These are phyloP conservation scores for Erysimum pusillum DNA, from an alignment of 441 rosid genomes.

Conservation along the genomic window DNA sequence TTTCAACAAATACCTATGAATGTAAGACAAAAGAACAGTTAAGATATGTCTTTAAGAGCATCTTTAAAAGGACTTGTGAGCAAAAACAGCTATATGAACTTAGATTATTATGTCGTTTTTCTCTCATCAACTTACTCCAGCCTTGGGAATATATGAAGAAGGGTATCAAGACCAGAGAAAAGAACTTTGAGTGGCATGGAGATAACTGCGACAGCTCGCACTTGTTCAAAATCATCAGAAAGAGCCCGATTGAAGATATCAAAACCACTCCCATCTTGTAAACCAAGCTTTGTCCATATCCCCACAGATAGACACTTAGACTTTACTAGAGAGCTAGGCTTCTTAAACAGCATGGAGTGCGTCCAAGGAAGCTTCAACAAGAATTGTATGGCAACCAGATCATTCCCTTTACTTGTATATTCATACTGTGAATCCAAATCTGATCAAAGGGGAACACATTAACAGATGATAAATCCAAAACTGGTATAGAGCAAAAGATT, in stretches of 20 bases:
- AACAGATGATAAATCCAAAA: constrained; percentile 34
- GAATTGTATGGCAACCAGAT: constrained; percentile 55
- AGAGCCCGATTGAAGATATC: constrained; percentile 80
- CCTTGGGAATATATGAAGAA: constrained; percentile 64
- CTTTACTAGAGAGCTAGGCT: constrained; percentile 59
- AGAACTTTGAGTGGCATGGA: constrained; percentile 77
- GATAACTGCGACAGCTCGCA: constrained; percentile 75
- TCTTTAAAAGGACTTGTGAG: constrained; percentile 29
- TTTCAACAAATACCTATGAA: constrained; percentile 72
- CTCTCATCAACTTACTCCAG: constrained; percentile 75
- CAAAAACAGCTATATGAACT: constrained; percentile 31
- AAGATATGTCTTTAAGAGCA: constrained; percentile 22
- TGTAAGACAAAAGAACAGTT: constrained; percentile 43
- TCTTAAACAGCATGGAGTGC: constrained; percentile 55
- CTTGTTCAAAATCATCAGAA: constrained; percentile 83
- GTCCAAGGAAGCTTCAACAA: constrained; percentile 92
- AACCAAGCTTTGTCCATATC: constrained; percentile 80
- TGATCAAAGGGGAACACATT: constrained; percentile 46
- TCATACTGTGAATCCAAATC: constrained; percentile 54
- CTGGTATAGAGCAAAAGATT: constrained; percentile 21
- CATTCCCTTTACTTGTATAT: constrained; percentile 52
- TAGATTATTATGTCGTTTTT: constrained; percentile 13
- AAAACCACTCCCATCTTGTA: constrained; percentile 55
- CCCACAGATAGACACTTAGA: constrained; percentile 75
- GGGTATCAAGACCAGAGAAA: constrained; percentile 68